Percentiles rank a stretch among this genome's conserved stretches.
These are phyloP conservation scores for Saccharomycopsis olivae DNA, from an alignment of 805 yeast species.

Conservation along the genomic window DNA sequence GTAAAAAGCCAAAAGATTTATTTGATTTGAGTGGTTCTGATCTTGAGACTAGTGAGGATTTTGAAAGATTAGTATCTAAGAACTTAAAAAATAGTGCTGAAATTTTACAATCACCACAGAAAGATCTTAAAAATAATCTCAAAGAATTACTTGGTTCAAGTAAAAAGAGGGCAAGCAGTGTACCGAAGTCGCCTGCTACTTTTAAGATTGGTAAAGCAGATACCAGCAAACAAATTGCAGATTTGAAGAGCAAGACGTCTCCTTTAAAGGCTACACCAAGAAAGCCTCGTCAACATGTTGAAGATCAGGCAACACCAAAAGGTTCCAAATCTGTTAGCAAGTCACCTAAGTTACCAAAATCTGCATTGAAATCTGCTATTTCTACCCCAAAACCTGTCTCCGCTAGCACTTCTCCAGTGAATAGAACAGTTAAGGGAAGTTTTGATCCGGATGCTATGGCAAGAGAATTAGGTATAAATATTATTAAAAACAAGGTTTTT, in stretches of 20 bases:
- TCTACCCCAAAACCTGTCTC: background rate
- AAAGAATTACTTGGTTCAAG: constrained; percentile 5
- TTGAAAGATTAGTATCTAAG: constrained; percentile 9
- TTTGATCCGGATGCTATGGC: constrained; percentile 14
- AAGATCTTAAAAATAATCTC: constrained; percentile 3
- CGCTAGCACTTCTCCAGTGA: background rate
- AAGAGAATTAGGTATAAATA: constrained; percentile 11
- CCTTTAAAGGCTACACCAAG: background rate
- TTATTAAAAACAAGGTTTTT: constrained; percentile 9
- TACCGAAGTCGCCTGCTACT: too few relatives aligned
- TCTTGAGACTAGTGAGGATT: constrained; percentile 10
- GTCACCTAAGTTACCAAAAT: background rate
- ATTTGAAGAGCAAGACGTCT: background rate
- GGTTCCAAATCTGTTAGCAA: too few relatives aligned
- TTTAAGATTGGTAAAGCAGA: background rate
- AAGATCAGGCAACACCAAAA: too few relatives aligned
- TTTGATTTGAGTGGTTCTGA: constrained; percentile 12
- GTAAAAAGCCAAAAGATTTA: constrained; percentile 6
- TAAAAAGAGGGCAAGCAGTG: constrained; percentile 1
- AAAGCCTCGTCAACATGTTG: too few relatives aligned
- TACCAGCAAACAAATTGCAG: background rate
- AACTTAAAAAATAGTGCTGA: constrained; percentile 16
- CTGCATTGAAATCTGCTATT: too few relatives aligned
- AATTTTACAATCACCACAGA: constrained; percentile 15
- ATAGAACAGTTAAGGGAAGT: background rate